Conservation (phyloP, 176 grass and related monocot species). For the Zoysia pacifica region DNA sequence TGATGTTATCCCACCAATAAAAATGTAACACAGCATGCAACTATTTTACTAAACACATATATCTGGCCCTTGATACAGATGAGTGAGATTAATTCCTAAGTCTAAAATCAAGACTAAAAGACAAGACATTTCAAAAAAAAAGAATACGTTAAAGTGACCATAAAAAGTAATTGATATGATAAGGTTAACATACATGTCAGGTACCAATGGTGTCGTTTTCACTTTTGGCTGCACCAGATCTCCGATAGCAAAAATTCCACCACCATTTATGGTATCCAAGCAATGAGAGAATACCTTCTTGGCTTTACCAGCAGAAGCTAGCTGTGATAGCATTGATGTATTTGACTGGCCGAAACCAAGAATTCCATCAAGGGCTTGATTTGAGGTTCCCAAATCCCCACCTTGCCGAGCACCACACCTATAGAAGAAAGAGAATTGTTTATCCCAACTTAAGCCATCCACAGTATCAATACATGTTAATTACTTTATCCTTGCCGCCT, state of each 20-base stretch:
- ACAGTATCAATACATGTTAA: slow-evolving; percentile 4
- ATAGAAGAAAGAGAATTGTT: slow-evolving; percentile 37
- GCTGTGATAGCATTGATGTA: slow-evolving; percentile 84
- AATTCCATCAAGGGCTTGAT: slow-evolving; percentile 93
- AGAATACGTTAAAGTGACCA: neutral
- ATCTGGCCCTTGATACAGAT: slow-evolving; percentile 11
- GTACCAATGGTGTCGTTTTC: slow-evolving; percentile 83
- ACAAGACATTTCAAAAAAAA: no score
- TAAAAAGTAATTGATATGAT: slow-evolving; percentile 27
- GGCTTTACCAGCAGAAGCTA: slow-evolving; percentile 77
- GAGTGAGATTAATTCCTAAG: slow-evolving; percentile 5
- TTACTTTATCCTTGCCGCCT: neutral
- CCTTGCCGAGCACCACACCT: slow-evolving; percentile 96
- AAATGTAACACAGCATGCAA: slow-evolving; percentile 12
- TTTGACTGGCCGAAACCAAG: slow-evolving; percentile 97
- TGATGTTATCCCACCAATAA: neutral
- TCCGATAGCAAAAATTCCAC: slow-evolving; percentile 92
- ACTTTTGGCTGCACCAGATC: slow-evolving; percentile 88
- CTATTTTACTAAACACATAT: neutral
- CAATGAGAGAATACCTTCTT: slow-evolving; percentile 97
- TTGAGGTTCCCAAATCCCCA: slow-evolving; percentile 86
- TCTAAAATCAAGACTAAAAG: slow-evolving; percentile 17
- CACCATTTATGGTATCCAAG: slow-evolving; percentile 82
- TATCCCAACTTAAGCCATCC: slow-evolving; percentile 29
- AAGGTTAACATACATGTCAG: slow-evolving; percentile 61